Evolutionary conservation across 2,329 filamentous ascomycete species (phyloP).

Genomic region (Aspergillus fijiensis): DNA sequence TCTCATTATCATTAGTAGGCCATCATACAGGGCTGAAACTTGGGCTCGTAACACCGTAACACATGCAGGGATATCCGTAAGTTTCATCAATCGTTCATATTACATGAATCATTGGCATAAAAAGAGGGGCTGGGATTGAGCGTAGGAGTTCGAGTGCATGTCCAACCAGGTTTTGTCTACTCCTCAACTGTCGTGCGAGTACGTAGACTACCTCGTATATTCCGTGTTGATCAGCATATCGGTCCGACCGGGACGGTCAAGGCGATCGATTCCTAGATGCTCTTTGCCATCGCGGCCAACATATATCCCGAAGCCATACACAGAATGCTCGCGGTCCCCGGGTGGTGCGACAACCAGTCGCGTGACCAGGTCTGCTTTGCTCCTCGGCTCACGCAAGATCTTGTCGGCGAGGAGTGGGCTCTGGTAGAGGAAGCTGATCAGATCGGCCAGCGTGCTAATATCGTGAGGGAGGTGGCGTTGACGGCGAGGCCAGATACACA

Average conservation of each 20-base stretch:
- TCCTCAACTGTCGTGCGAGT: not conserved
- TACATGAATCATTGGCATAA: slow-evolving; percentile 4
- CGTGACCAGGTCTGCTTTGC: slow-evolving; percentile 67
- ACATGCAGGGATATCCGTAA: not conserved
- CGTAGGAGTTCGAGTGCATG: not conserved
- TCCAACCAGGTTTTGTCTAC: not conserved
- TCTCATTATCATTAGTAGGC: slow-evolving; percentile 16
- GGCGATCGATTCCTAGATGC: slow-evolving; percentile 60
- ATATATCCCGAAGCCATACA: slow-evolving; percentile 59
- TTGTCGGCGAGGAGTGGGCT: slow-evolving; percentile 70
- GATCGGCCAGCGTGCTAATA: slow-evolving; percentile 70
- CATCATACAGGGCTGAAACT: not conserved
- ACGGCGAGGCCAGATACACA: slow-evolving; percentile 62
- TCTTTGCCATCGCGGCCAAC: slow-evolving; percentile 59
- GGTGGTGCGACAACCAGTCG: slow-evolving; percentile 60
- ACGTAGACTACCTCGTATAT: slow-evolving; percentile 21
- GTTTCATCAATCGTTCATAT: slow-evolving; percentile 4
- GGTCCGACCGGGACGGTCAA: slow-evolving; percentile 44
- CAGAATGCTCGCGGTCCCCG: slow-evolving; percentile 38
- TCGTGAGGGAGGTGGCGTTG: slow-evolving; percentile 68
- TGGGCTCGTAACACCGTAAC: not conserved
- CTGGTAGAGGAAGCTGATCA: slow-evolving; percentile 74
- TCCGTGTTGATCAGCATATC: slow-evolving; percentile 46
- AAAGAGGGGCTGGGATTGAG: not conserved
- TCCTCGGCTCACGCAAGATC: slow-evolving; percentile 67